phyloP scores from a whole-genome alignment of 768 basidiomycete species.

The Termitomyces sp. region DNA sequence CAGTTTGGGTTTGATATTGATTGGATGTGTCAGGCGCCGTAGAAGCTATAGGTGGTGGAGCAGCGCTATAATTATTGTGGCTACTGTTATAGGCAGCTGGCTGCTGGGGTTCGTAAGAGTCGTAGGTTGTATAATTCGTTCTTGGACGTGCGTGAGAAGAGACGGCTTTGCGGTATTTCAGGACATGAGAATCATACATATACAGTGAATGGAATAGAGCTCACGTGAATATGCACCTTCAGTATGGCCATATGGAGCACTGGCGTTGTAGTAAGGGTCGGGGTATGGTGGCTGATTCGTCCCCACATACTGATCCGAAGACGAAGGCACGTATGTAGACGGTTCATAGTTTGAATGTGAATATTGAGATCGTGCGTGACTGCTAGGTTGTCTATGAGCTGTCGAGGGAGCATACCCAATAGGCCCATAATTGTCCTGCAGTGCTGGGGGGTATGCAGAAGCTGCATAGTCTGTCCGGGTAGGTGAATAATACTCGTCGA shows the following conservation, averaged over 20 bases:
- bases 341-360: conserved; percentile 19
- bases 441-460: conserved; percentile 37
- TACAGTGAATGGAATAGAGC: conserved; percentile 14
- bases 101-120: conserved; percentile 37
- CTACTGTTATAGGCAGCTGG: conserved; percentile 9
- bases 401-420: conserved; percentile 9
- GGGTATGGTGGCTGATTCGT: conserved; percentile 26
- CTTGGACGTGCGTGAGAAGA: conserved; percentile 45
- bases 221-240: conserved; percentile 50
- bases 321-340: conserved; percentile 21
- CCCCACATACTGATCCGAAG: conserved; percentile 28
- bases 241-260: conserved; percentile 46
- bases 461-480: conserved; percentile 20
- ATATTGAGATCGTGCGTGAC: conserved; percentile 20
- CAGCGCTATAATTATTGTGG: conserved; percentile 16
- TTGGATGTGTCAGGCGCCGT: conserved; percentile 18
- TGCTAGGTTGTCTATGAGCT: conserved; percentile 14
- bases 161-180: conserved; percentile 49
- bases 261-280: conserved; percentile 25
- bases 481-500: conserved; percentile 68
- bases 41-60: conserved; percentile 21
- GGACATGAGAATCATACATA: conserved; percentile 2
- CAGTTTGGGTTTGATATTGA: conserved; percentile 32
- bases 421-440: conserved; percentile 33
- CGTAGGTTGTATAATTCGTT: conserved; percentile 42